Evolutionary conservation across 78 protist genomes (phyloP).

Genomic region (Speleostelium caveatum): DNA sequence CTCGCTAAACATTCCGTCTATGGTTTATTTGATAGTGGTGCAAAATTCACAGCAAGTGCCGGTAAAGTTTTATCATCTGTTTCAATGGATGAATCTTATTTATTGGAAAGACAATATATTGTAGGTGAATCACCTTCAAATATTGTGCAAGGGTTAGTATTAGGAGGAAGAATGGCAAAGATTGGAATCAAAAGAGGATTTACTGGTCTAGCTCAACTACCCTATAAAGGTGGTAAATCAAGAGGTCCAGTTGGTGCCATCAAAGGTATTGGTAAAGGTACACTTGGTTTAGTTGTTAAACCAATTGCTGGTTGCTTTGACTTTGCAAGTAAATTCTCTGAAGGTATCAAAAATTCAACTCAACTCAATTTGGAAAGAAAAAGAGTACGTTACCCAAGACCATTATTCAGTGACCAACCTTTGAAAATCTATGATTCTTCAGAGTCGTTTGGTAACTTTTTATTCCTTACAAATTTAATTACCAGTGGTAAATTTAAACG

Average conservation of each 20-base stretch:
- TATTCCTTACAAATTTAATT: conserved; percentile 58
- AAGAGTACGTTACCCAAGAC: conserved; percentile 57
- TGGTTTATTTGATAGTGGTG: conserved; percentile 81
- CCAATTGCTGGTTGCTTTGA: conserved; percentile 88
- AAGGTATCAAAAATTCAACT: conserved; percentile 84
- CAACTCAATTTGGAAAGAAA: conserved; percentile 53
- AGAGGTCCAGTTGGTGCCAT: conserved; percentile 81
- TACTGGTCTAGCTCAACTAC: conserved; percentile 82
- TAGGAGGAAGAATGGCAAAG: conserved; percentile 33
- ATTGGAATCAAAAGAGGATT: conserved; percentile 74
- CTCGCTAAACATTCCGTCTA: conserved; percentile 78
- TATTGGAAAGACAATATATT: conserved; percentile 43
- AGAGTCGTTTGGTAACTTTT: conserved; percentile 60
- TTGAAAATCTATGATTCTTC: conserved; percentile 21
- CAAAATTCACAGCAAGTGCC: conserved; percentile 64
- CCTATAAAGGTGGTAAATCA: conserved; percentile 82
- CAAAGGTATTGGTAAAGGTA: conserved; percentile 91
- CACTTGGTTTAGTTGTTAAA: conserved; percentile 84
- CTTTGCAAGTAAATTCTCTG: conserved; percentile 70
- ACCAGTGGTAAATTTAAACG: conserved; percentile 29
- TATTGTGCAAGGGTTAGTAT: conserved; percentile 67
- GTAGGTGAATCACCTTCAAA: conserved; percentile 63
- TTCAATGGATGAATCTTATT: conserved; percentile 79
- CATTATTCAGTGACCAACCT: conserved; percentile 49
- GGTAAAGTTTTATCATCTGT: conserved; percentile 68